Evolutionary conservation across 2,329 filamentous ascomycete species (phyloP).

Genomic region (Ceratocystis destructans): DNA sequence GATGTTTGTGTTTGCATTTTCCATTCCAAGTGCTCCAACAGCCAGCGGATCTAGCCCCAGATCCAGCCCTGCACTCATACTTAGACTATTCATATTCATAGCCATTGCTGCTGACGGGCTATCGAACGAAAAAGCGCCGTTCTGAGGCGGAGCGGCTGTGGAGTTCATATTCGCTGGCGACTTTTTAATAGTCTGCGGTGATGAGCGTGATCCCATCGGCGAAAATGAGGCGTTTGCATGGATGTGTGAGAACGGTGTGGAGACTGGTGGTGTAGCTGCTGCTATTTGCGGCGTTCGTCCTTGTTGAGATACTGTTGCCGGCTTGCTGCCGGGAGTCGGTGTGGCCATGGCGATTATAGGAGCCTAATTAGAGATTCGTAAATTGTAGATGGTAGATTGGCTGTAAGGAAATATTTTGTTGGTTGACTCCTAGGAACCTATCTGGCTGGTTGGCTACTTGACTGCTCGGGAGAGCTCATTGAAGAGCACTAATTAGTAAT

Average conservation of each 20-base stretch:
- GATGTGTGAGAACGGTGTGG: conserved; percentile 48
- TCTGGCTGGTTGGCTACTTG: neutral
- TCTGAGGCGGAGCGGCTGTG: conserved; percentile 26
- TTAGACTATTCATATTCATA: conserved; percentile 41
- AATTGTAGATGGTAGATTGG: neutral
- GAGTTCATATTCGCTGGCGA: conserved; percentile 42
- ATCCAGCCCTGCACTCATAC: conserved; percentile 38
- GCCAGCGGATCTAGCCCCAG: conserved; percentile 33
- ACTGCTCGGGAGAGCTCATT: neutral
- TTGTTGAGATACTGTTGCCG: conserved; percentile 29
- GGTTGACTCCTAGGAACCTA: neutral
- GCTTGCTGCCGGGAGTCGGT: conserved; percentile 36
- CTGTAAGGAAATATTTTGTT: neutral
- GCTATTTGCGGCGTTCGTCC: conserved; percentile 36
- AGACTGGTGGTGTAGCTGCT: conserved; percentile 47
- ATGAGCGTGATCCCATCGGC: conserved; percentile 43
- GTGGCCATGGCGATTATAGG: conserved; percentile 31
- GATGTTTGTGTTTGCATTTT: conserved; percentile 6
- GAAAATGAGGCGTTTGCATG: conserved; percentile 45
- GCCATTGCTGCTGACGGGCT: conserved; percentile 51
- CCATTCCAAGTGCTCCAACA: conserved; percentile 33
- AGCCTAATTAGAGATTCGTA: neutral
- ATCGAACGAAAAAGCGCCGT: conserved; percentile 40
- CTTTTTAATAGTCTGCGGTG: conserved; percentile 51
- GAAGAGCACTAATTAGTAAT: neutral